phyloP scores from a whole-genome alignment of 2,329 filamentous ascomycete genomes.

The Scolecobasidium constrictum region DNA sequence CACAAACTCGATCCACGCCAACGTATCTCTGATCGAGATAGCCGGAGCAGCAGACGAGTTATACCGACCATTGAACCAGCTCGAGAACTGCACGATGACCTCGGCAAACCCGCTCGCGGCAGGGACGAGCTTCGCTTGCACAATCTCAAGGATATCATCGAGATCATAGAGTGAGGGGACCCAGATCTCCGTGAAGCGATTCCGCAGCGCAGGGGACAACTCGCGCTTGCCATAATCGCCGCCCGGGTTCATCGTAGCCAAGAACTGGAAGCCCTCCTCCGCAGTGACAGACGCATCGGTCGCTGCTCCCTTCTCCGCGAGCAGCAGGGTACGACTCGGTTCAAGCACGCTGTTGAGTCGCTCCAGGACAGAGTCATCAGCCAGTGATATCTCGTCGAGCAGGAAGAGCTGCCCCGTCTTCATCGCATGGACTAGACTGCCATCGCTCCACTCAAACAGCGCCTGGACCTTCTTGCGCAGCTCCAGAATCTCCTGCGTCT shows the following conservation, averaged over 20 bases:
- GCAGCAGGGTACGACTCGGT: conserved; percentile 68
- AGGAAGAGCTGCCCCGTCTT: conserved; percentile 81
- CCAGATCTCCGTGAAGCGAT: conserved; percentile 98
- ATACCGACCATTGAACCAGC: conserved; percentile 80
- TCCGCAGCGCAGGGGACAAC: conserved; percentile 84
- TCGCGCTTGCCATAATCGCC: conserved; percentile 98
- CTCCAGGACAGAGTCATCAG: conserved; percentile 94
- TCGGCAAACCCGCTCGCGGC: conserved; percentile 47
- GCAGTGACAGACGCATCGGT: conserved; percentile 72
- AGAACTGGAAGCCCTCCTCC: conserved; percentile 75
- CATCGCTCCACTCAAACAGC: conserved; percentile 93
- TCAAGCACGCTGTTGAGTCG: conserved; percentile 94
- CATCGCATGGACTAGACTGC: conserved; percentile 90
- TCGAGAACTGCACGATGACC: conserved; percentile 73
- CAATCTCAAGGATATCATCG: conserved; percentile 80
- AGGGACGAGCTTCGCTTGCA: conserved; percentile 59
- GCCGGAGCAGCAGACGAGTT: conserved; percentile 64
- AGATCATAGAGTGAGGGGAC: conserved; percentile 77
- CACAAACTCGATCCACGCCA: conserved; percentile 89
- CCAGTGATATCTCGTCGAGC: conserved; percentile 93
- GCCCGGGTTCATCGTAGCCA: conserved; percentile 98
- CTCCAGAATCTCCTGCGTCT: conserved; percentile 24
- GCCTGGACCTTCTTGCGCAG: conserved; percentile 60
- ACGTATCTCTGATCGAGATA: conserved; percentile 83
- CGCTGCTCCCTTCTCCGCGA: conserved; percentile 80